Evolutionary conservation across 2,329 filamentous ascomycete genomes (phyloP), one percentile per base, ranked within the genome.

Genomic region (Zymoseptoria ardabiliae): DNA sequence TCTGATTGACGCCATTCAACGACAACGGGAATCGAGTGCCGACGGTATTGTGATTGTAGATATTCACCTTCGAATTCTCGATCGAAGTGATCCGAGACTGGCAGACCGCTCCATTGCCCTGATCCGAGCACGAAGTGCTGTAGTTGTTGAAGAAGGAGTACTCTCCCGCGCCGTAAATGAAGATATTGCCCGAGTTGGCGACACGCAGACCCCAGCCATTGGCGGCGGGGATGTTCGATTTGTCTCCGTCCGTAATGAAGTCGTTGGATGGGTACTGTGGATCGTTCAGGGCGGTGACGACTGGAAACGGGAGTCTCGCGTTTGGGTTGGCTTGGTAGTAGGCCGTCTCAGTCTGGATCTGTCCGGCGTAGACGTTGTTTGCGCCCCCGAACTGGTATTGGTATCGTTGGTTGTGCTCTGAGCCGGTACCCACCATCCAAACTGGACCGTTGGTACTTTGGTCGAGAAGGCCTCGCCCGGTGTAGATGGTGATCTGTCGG

Each of bases 321-420:
- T 86, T 82, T 2, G 91, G 90, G 77, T 93, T 92, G 70, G 88
- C 84, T 76, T 96, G 90, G 81, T 88, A 91, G 79, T 85, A 85
- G 11, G 92, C 88, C 3, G 91, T 96, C 77, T 97, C 93, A 4
- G 90, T 91, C 77, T 97, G 92, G 70, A 64, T 56, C 57, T 90
- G 78, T 10, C 84, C 87, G 82, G 95, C 88, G 78, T 87, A 96
- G 65, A 96, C 81, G 71, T 91, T 88, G 69, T 84, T 79, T 3
- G 91, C 89, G 65, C 87, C 85, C 70, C 81, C 78, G 70, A 97
- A 79, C 76, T 96, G 90, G 79, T 96, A 97, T 78, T 97, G 91
- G 74, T 85, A 85, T 5, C 83, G 73, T 55, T 78, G 76, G 70
- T 79, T 78, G 69, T 86, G 83, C 69, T 86, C 83, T 1, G 82